Evolutionary conservation across 352 stramenopile species (phyloP), one percentile per base, ranked within the genome.

Genomic region (Phytophthora aleatoria): DNA sequence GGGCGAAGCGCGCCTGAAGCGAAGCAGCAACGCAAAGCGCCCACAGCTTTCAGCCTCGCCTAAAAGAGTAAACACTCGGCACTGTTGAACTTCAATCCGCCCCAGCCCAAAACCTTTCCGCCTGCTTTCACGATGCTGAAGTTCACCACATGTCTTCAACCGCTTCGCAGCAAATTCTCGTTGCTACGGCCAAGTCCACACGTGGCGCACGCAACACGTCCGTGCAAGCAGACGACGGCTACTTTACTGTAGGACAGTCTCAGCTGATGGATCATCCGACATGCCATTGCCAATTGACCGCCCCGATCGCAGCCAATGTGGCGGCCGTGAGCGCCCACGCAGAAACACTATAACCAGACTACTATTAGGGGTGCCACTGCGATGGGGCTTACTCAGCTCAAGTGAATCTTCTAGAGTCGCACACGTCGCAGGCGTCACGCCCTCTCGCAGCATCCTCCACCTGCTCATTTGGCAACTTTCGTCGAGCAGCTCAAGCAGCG

Each of bases 341-440:
- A 38, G 2, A 58, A 52, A 52, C 38, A 44, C 30, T 10, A 1
- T 20, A 20, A 20, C 20, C 20, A 20, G 20, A 20, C 20, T 20
- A 20, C 20, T 20, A 20, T 20, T 61, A 43, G 51, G 50, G 50
- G 58, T 67, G 49, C 59, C 28, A 20, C n/a, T 2, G 20, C 36
- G 57, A 64, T 64, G 47, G 33, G 57, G 24, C 41, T 59, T 67
- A 71, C 35, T 71, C 5, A 50, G 57, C n/a, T 8, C 35, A 27
- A 65, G 48, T 65, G 47, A 73, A 73, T 75, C 67, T 69, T 75
- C 35, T 53, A 58, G 36, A 60, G 61, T 65, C 67, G 57, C 57
- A 69, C 59, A 64, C 65, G 59, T 69, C 59, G 53, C 65, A 66
- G 54, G 36, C 28, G 35, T 57, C 54, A 52, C 42, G 43, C 47